phyloP scores from a whole-genome alignment of 768 basidiomycete species.

The Gloeostereum incarnatum region DNA sequence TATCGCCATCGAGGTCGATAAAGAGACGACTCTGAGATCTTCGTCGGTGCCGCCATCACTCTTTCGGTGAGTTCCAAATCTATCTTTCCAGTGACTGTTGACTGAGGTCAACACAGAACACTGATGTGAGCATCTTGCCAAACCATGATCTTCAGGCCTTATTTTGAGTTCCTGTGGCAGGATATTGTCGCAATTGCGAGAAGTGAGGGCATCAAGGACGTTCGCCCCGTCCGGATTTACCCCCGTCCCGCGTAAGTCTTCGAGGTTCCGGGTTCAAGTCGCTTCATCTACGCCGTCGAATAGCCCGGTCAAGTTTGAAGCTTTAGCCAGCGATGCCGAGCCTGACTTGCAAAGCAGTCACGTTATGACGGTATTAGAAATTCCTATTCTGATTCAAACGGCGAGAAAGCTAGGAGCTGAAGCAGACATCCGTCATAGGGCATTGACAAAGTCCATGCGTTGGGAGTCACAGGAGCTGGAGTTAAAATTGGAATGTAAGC shows the following conservation, averaged over 20 bases:
- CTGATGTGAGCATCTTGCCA: too few species aligned
- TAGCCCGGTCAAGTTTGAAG: conserved; percentile 35
- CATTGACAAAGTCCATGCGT: conserved; percentile 55
- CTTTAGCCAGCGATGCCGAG: conserved; percentile 30
- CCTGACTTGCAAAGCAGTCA: conserved; percentile 37
- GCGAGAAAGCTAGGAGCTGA: too few species aligned
- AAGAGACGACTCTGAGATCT: conserved; percentile 41
- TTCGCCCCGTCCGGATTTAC: conserved; percentile 42
- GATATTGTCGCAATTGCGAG: too few species aligned
- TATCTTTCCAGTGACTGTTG: too few species aligned
- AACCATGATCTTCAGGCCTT: too few species aligned
- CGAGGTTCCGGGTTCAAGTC: background rate
- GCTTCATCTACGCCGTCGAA: too few species aligned
- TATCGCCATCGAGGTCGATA: conserved; percentile 34
- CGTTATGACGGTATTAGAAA: too few species aligned
- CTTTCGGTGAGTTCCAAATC: conserved; percentile 22
- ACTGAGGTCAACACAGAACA: too few species aligned
- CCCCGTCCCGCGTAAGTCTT: conserved; percentile 30
- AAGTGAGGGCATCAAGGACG: conserved; percentile 52
- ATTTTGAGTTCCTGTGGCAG: too few species aligned
- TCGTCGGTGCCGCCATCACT: conserved; percentile 49
- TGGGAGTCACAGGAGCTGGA: conserved; percentile 52
- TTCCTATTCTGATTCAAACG: too few species aligned
- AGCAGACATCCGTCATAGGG: too few species aligned
- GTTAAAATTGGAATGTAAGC: conserved; percentile 66